Evolutionary conservation across 2,329 filamentous ascomycete genomes (phyloP), one percentile per base, ranked within the genome.

Genomic region (Ambrosiella xylebori): DNA sequence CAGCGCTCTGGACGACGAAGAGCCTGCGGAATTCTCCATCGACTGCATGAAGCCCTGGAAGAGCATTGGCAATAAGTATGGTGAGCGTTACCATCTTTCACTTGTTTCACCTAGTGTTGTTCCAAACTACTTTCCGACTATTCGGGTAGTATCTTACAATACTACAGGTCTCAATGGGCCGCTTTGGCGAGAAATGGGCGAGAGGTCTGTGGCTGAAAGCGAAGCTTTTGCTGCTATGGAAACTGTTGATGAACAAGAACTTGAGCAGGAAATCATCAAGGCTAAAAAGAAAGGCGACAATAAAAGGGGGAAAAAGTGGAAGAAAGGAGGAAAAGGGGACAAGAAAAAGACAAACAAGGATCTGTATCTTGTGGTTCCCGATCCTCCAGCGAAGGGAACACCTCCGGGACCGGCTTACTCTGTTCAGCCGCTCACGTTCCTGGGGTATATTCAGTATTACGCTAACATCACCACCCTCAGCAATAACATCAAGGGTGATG

Each of bases 121-220:
- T 7, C 93, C 91, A 6, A 96, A 93, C 66, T 95, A 88, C 69
- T 93, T 90, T 63, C 93, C 91, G 0, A 89, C 86, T 0, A 70
- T 96, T 38, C 81, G 90, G n/a, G 78, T 98, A n/a, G 75, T 91
- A 63, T 88, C 95, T 66, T 98, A 97, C 74, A 97, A 98, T 67
- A 88, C 88, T 57, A 86, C 76, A 0, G 88, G 88, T 0, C 68
- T 95, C 2, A 85, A 88, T 62, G 65, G 80, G 56, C 81, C 78
- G 77, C 41, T 57, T 7, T 57, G 62, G 17, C 41, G 61, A 4
- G 47, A 61, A 13, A 38, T 59, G 2, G 36, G 60, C 3, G 60
- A 54, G 19, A 19, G 35, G 35, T 58, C 59, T 19, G 45, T 56
- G 27, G 40, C 61, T 19, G n/a, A 64, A 40, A 66, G 70, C 59